Evolutionary conservation across 2,329 filamentous ascomycete species (phyloP).

Genomic region (Diaporthe batatas): DNA sequence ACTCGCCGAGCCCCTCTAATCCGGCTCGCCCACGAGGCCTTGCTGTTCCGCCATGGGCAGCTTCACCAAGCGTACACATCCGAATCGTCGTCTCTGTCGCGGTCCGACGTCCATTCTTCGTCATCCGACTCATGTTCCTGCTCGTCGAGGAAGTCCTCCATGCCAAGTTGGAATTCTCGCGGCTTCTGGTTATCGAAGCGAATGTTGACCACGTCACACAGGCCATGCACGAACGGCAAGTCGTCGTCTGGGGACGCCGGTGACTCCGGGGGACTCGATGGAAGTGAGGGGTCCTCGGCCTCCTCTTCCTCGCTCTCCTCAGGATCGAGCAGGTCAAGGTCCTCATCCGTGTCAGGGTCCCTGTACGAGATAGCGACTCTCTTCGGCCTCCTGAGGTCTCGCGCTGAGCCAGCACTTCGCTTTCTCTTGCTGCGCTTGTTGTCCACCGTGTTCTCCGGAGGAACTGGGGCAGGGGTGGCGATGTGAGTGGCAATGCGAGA

Average conservation of each 20-base stretch:
- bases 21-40: neutral
- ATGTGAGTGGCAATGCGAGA: slow-evolving; percentile 47
- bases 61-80: slow-evolving; percentile 53
- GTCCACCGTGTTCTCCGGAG: slow-evolving; percentile 7
- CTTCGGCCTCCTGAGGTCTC: slow-evolving; percentile 39
- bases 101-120: slow-evolving; percentile 62
- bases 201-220: slow-evolving; percentile 78
- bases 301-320: slow-evolving; percentile 42
- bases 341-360: slow-evolving; percentile 41
- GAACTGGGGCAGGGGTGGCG: slow-evolving; percentile 33
- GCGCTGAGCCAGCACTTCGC: slow-evolving; percentile 26
- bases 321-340: slow-evolving; percentile 38
- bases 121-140: slow-evolving; percentile 67
- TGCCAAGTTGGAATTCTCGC: slow-evolving; percentile 75
- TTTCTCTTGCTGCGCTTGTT: slow-evolving; percentile 38
- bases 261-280: slow-evolving; percentile 35
- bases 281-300: slow-evolving; percentile 23
- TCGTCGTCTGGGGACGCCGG: slow-evolving; percentile 27
- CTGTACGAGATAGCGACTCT: slow-evolving; percentile 38
- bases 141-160: slow-evolving; percentile 77
- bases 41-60: neutral
- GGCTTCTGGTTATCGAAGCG: slow-evolving; percentile 83
- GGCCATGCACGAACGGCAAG: slow-evolving; percentile 69
- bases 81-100: slow-evolving; percentile 70
- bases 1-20: neutral